A percentile compares a stretch with the other conserved stretches of the same genome.
Conservation (phyloP, 495 filamentous ascomycete genomes). For the Hypomontagnella monticulosa region DNA sequence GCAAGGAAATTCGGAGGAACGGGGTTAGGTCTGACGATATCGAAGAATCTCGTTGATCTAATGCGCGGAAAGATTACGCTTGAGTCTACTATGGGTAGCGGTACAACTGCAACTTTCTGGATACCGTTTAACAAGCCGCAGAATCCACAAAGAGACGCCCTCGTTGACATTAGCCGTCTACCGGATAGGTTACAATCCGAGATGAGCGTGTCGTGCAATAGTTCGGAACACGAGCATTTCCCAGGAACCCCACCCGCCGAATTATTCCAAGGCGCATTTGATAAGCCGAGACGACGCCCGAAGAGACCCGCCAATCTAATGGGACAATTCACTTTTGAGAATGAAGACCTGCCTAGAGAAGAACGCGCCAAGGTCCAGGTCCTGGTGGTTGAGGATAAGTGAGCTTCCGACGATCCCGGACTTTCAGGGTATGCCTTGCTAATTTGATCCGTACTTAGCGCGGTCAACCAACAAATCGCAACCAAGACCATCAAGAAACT, state of each 20-base stretch:
- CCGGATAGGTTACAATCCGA: conserved; percentile 71
- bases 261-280: conserved; percentile 32
- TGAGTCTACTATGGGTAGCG: conserved; percentile 63
- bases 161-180: conserved; percentile 63
- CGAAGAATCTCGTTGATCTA: conserved; percentile 78
- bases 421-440: conserved; percentile 13
- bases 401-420: conserved; percentile 22
- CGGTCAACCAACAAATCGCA: conserved; percentile 82
- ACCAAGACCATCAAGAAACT: conserved; percentile 77
- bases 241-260: conserved; percentile 45
- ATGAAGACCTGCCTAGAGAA: conserved; percentile 51
- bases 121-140: conserved; percentile 71
- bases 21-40: conserved; percentile 82
- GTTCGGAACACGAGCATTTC: conserved; percentile 59
- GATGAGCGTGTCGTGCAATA: conserved; percentile 67
- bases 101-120: conserved; percentile 73
- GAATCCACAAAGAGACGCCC: conserved; percentile 41
- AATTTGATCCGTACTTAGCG: conserved; percentile 47
- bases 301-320: conserved; percentile 46
- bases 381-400: conserved; percentile 85
- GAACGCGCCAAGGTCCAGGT: conserved; percentile 67
- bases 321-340: conserved; percentile 35
- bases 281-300: conserved; percentile 44
- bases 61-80: conserved; percentile 82
- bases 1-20: conserved; percentile 82